phyloP scores from a whole-genome alignment of 1,139 yeast species.

The Wickerhamomyces sp. region DNA sequence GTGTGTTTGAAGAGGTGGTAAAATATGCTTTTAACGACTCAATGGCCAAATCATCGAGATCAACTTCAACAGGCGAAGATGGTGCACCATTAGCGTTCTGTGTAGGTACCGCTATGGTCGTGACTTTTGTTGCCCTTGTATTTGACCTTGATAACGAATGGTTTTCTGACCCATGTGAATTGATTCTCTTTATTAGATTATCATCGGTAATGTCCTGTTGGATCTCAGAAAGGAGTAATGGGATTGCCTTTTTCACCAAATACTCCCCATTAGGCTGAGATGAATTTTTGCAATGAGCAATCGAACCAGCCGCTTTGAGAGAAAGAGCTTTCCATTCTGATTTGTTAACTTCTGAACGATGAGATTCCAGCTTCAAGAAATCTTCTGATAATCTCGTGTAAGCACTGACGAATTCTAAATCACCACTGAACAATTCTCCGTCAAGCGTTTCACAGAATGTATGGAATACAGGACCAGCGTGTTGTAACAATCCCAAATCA shows the following conservation, averaged over 20 bases:
- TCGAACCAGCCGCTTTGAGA: slow-evolving; percentile 17
- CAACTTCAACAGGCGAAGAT: slow-evolving; percentile 15
- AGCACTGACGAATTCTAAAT: slow-evolving; percentile 47
- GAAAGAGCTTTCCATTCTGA: slow-evolving; percentile 21
- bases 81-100: slow-evolving; percentile 3
- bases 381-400: slow-evolving; percentile 13
- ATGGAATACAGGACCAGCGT: slow-evolving; percentile 45
- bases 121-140: slow-evolving; percentile 15
- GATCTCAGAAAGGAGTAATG: slow-evolving; percentile 16
- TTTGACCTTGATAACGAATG: slow-evolving; percentile 20
- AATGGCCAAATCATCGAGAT: slow-evolving; percentile 31
- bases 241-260: slow-evolving; percentile 14
- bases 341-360: slow-evolving; percentile 12
- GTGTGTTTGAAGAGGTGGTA: slow-evolving; percentile 45
- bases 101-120: slow-evolving; percentile 1
- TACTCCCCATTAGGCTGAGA: slow-evolving; percentile 10
- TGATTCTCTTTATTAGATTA: slow-evolving; percentile 11
- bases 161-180: slow-evolving; percentile 17
- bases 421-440: slow-evolving; percentile 68
- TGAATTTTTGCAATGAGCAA: slow-evolving; percentile 17
- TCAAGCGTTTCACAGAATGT: slow-evolving; percentile 64
- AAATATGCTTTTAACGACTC: slow-evolving; percentile 43
- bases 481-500: slow-evolving; percentile 55
- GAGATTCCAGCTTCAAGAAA: slow-evolving; percentile 11
- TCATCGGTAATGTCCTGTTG: slow-evolving; percentile 12